Percentiles rank a stretch among this genome's conserved stretches.
phyloP scores from a whole-genome alignment of 2,329 filamentous ascomycete genomes.

The Ophiostoma ips region DNA sequence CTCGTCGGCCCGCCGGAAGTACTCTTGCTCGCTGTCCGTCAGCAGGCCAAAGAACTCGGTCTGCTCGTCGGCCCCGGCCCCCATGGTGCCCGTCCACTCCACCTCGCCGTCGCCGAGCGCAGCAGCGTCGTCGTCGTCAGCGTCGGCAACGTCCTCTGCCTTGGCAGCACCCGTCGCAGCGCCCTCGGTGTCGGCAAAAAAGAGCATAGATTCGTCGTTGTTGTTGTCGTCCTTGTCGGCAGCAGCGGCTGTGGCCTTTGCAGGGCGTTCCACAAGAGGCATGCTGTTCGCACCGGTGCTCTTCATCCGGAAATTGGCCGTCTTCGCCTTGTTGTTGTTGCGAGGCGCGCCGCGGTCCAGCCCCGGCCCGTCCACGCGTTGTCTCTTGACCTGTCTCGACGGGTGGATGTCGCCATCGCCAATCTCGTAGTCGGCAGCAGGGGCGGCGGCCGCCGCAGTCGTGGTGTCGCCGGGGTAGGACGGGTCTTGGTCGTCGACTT shows the following conservation, averaged over 20 bases:
- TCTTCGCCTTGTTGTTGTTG: too few species aligned
- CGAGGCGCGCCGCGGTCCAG: background rate
- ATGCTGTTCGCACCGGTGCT: constrained; percentile 7
- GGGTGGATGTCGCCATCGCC: background rate
- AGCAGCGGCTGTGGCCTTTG: background rate
- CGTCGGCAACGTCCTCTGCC: background rate
- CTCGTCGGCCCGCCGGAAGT: constrained; percentile 82
- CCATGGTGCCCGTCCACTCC: constrained; percentile 32
- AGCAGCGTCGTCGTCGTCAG: background rate
- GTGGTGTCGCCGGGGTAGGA: background rate
- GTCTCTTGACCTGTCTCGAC: background rate
- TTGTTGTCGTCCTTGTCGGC: background rate
- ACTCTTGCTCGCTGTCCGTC: constrained; percentile 85
- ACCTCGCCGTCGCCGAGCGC: constrained; percentile 20
- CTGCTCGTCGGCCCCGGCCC: constrained; percentile 1
- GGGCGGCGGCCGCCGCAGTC: background rate
- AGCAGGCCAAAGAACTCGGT: constrained; percentile 86
- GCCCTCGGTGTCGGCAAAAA: background rate
- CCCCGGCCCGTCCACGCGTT: background rate
- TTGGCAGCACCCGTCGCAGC: background rate
- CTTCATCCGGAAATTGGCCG: background rate
- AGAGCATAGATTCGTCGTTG: background rate
- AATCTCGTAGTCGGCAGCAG: background rate
- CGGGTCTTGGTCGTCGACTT: constrained; percentile 15
- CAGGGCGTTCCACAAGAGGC: background rate